These are phyloP conservation scores for Colletotrichum tropicicola DNA, from an alignment of 2,329 filamentous ascomycete genomes.

Conservation along the genomic window DNA sequence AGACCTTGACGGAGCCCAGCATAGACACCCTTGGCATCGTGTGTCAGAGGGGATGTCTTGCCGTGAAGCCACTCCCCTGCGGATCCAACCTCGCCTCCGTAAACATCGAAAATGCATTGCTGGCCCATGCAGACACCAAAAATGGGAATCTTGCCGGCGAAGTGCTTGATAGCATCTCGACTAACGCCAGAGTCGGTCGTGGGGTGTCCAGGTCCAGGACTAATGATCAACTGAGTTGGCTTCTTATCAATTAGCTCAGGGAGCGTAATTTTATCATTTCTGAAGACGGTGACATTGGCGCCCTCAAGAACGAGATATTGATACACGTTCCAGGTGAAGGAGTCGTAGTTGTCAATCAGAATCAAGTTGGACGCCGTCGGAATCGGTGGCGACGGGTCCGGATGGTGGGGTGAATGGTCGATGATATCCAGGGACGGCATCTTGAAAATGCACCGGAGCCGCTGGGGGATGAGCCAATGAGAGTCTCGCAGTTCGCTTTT, in stretches of 20 bases:
- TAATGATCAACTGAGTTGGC: slow-evolving; percentile 93
- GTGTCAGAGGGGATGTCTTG: slow-evolving; percentile 90
- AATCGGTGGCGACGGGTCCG: slow-evolving; percentile 76
- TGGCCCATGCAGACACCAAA: slow-evolving; percentile 99
- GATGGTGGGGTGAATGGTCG: slow-evolving; percentile 90
- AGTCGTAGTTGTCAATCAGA: slow-evolving; percentile 99
- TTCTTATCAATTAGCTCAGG: slow-evolving; percentile 84
- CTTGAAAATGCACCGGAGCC: slow-evolving; percentile 33
- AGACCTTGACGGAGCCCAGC: slow-evolving; percentile 80
- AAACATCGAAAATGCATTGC: slow-evolving; percentile 97
- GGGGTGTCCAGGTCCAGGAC: slow-evolving; percentile 94
- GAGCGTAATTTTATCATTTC: slow-evolving; percentile 91
- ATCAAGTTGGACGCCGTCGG: slow-evolving; percentile 88
- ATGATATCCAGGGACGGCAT: slow-evolving; percentile 63
- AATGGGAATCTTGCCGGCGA: slow-evolving; percentile 92
- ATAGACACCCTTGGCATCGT: slow-evolving; percentile 94
- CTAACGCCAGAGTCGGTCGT: slow-evolving; percentile 91
- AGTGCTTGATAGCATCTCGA: slow-evolving; percentile 89
- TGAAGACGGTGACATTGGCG: slow-evolving; percentile 86
- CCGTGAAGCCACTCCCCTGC: slow-evolving; percentile 97
- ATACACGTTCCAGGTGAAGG: slow-evolving; percentile 99
- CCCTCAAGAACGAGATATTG: slow-evolving; percentile 98
- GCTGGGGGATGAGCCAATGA: background rate
- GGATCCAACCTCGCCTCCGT: slow-evolving; percentile 89
- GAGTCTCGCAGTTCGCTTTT: background rate